These are phyloP conservation scores for Russula virescens DNA, from an alignment of 768 basidiomycete species.

Conservation along the genomic window DNA sequence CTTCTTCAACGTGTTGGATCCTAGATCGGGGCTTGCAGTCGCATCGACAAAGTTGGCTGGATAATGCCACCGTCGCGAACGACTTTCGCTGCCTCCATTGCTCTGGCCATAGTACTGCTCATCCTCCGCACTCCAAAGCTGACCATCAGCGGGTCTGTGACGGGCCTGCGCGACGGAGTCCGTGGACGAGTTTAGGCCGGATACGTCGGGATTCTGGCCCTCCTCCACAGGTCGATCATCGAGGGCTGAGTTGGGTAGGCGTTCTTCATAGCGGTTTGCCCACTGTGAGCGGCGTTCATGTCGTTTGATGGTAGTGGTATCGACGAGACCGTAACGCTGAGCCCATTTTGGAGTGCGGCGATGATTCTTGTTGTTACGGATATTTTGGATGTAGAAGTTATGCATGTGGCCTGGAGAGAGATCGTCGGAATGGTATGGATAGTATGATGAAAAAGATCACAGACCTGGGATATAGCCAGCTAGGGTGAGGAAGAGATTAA, in stretches of 20 bases:
- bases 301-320: slow-evolving; percentile 70
- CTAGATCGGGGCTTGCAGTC: slow-evolving; percentile 27
- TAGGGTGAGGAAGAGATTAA: slow-evolving; percentile 84
- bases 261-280: slow-evolving; percentile 82
- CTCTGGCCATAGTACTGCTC: slow-evolving; percentile 64
- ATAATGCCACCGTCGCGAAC: slow-evolving; percentile 64
- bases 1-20: slow-evolving; percentile 44
- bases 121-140: slow-evolving; percentile 70
- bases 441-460: slow-evolving; percentile 22
- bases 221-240: slow-evolving; percentile 72
- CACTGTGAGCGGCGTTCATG: slow-evolving; percentile 79
- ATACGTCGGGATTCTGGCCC: slow-evolving; percentile 51
- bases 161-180: slow-evolving; percentile 30
- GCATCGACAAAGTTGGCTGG: slow-evolving; percentile 76
- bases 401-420: slow-evolving; percentile 67
- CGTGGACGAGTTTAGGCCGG: slow-evolving; percentile 28
- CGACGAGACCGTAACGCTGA: slow-evolving; percentile 82
- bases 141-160: slow-evolving; percentile 40
- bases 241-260: slow-evolving; percentile 60
- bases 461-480: slow-evolving; percentile 86
- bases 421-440: not conserved
- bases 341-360: slow-evolving; percentile 95
- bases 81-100: slow-evolving; percentile 33
- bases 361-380: slow-evolving; percentile 92
- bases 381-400: slow-evolving; percentile 95